Evolutionary conservation across 768 basidiomycete genomes (phyloP), one percentile per base, ranked within the genome.

Genomic region (Leccinellum luteum): DNA sequence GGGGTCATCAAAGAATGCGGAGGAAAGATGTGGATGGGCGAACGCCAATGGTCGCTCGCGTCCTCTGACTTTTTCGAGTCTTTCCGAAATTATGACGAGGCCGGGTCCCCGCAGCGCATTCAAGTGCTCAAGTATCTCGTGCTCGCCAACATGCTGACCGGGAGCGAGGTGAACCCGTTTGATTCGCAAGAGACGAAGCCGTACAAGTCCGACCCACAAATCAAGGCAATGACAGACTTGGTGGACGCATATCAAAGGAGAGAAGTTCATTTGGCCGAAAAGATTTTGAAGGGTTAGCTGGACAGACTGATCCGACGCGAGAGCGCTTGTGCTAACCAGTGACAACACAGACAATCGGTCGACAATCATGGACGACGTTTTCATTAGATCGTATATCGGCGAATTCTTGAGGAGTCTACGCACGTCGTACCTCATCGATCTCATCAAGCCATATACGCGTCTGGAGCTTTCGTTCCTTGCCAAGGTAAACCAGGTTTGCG

Each of bases 1-100:
- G 97, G 96, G 44, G 93, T 98, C 52, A 98, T 99, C 76, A 92
- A 95, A 69, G 97, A 99, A 73, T 98, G 96, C 64, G 97, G 97
- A 15, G 97, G 97, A 3, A 99, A 99, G 76, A 99, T 99, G 97
- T 98, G 97, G 95, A 98, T 99, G 97, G 94, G 92, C 57, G 97
- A 98, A 80, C 90, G 96, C 89, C 92, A 97, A 76, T 99, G 96
- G 95, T 89, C 91, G 55, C 85, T 92, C 56, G 97, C 97, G 0
- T 95, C 93, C 61, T 92, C 94, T 70, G 97, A 99, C 75, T 97
- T 99, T 73, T 98, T 98, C 74, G 96, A 98, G 65, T 97, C 95
- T 2, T 99, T 99, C 82, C 84, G 91, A 64, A 97, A 96, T 69
- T 99, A 98, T 70, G 97, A 99, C 64, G 97, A 99, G 72, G 94